Evolutionary conservation across 345 rosid genomes (phyloP), one percentile per base, ranked within the genome.

Genomic region (Citrus reticulata): DNA sequence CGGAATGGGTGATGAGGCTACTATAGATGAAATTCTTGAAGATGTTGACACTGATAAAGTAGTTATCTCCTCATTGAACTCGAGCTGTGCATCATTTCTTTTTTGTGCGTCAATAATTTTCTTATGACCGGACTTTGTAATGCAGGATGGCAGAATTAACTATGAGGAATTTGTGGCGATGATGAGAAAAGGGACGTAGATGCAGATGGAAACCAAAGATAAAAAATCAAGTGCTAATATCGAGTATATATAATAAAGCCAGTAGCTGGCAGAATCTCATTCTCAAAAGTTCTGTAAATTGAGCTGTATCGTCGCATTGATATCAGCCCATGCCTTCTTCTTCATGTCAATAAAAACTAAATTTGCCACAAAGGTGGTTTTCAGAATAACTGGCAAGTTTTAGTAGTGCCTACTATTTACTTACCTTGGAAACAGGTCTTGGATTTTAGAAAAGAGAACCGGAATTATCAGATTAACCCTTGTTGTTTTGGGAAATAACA

Each of bases 31-130:
- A 86, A 84, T 94, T 79, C 80, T 96, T 57, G 83, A 89, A 30
- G 98, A 96, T 83, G 99, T 94, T 29, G 97, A 96, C 74, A 86
- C 87, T 7, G 93, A 96, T 82, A 89, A 89, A 73, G 98, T 93
- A 89, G 81, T 59, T 58, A 1, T 29, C 76, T 65, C 17, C 51
- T 64, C 51, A 25, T 13, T 63, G 11, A 58, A 9, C 9, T 75
- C 35, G 11, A 72, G 29, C 60, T 63, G 6, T 25, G 27, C 2
- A 4, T 35, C 6, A 68, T 60, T 74, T 59, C 27, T 22, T 55
- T 32, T 68, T 7, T 30, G 6, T 72, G 39, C 37, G 32, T 20
- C 19, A 7, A 22, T 37, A 62, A 74, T 73, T 73, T 46, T 46
- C 51, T 46, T 46, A 13, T 13, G 17, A 42, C 5, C 51, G 51